Evolutionary conservation across 2,329 filamentous ascomycete genomes (phyloP), one percentile per base, ranked within the genome.

Genomic region (Hyphodiscus sp.): DNA sequence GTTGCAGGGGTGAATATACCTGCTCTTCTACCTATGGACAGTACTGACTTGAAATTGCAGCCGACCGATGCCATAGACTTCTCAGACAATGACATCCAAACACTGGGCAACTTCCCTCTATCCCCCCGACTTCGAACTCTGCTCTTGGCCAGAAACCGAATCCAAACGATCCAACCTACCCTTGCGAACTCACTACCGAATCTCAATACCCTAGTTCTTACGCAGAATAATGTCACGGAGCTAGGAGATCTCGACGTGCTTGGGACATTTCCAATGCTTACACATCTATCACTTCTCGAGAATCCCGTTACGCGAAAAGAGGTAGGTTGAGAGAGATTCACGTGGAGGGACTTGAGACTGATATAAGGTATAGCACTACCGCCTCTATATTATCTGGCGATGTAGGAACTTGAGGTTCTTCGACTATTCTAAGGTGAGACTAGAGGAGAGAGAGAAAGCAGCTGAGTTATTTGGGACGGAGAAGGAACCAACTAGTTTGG

Each of bases 21-120:
- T 33, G 47, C 29, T 33, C 53, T 47, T 44, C 45, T 29, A 53
- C 41, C 43, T 41, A 45, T 49, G 26, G 33, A 29, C 20, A 52
- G 33, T 16, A 26, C 44, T 33, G 30, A 41, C 47, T 43, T n/a
- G 11, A 13, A 38, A 38, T 38, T 38, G 33, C 11, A 2, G 19
- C 19, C 18, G 47, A 30, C 30, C 80, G 94, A 97, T 76, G 85
- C 89, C 61, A 95, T 99, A 78, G 94, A 99, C 75, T 86, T 99
- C 67, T 97, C 94, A 72, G 94, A 99, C 78, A 99, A 99, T 72
- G 91, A 96, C 73, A 92, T 99, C 67, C 83, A 89, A 64, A 78
- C 86, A 48, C 81, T 99, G 59, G 86, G 85, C 61, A 96, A 96
- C 75, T 96, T 99, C 70, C 94, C 94, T 2, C 83, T 95, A 49